phyloP scores from a whole-genome alignment of 106 monocot species.

The Dioscorea zingiberensis region DNA sequence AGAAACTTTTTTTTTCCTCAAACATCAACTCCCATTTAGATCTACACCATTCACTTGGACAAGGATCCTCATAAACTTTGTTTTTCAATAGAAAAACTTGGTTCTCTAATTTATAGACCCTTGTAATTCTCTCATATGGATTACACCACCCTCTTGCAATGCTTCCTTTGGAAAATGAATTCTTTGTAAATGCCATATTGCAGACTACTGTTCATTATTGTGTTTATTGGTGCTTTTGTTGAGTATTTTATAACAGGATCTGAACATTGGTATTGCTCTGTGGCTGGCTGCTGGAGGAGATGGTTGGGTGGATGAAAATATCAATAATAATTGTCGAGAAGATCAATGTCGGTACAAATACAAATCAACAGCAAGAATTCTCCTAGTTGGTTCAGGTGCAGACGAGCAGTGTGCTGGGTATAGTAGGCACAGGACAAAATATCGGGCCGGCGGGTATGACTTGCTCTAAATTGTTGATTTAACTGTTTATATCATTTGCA shows the following conservation, averaged over 20 bases:
- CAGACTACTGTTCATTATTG: too few species aligned
- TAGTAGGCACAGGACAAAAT: slow-evolving; percentile 88
- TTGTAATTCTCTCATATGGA: too few species aligned
- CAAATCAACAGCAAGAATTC: slow-evolving; percentile 62
- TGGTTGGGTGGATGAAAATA: slow-evolving; percentile 65
- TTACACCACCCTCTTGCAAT: too few species aligned
- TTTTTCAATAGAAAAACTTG: too few species aligned
- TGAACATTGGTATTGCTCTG: slow-evolving; percentile 92
- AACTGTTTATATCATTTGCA: not conserved
- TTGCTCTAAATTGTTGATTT: not conserved
- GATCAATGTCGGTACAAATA: slow-evolving; percentile 33
- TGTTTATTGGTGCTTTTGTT: too few species aligned
- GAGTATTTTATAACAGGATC: slow-evolving; percentile 42
- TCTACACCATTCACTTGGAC: too few species aligned
- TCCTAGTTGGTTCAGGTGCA: slow-evolving; percentile 95
- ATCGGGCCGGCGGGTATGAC: slow-evolving; percentile 64
- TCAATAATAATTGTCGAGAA: slow-evolving; percentile 19
- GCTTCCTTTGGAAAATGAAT: too few species aligned
- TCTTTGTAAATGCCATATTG: too few species aligned
- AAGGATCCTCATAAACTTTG: too few species aligned
- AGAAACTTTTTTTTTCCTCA: too few species aligned
- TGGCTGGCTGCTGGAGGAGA: slow-evolving; percentile 94
- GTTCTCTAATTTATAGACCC: too few species aligned
- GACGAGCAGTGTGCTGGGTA: slow-evolving; percentile 99
- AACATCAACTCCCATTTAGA: too few species aligned